Base-by-base conservation (phyloP, 2,329 filamentous ascomycete species). In the Huntiella bhutanensis region DNA sequence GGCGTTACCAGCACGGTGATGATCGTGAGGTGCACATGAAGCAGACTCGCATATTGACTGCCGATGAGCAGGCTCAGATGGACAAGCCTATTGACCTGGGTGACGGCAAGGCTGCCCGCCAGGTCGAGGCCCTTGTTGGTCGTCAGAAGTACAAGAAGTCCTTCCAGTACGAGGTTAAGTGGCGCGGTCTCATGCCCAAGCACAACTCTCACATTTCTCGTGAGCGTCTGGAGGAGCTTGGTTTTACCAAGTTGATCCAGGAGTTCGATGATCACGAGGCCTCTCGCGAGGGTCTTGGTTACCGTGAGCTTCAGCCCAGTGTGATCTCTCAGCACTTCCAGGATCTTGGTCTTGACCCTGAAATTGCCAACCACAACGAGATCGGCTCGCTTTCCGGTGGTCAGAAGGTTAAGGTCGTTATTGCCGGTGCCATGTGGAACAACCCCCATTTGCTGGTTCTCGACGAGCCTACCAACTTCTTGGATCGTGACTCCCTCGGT, bases 221-320 rank as follows among this genome's bases (percentile, higher is more conserved):
- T 43, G 91, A 98, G 64, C 98, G 87, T 0, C 72, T 98, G 16
- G 59, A 80, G 7, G 79, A 88, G 49, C 76, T 80, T 49, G 91
- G 91, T 16, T 98, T 92, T 68, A 71, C 74, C 65, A 98, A 98
- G 69, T 70, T 96, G 52, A 73, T 98, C 38, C 91, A 98, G 60
- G 91, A 98, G 62, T 98, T 96, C 53, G 92, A 98, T 57, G 91
- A 98, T 60, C 88, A 96, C 67, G 91, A 98, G 66, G 83, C 91
- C 12, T 94, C 88, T n/a, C 83, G 91, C 58, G 91, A 98, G 64
- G 91, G 91, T 73, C 78, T 98, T 34, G 88, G 91, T 53, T 98
- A 91, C 74, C 84, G 91, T 60, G 75, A 87, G 56, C 76, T 98
- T 47, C 85, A 93, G 59, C 88, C 88, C 42, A 83, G 87, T 57